Percentiles rank a stretch among this genome's conserved stretches.
Evolutionary conservation across 225 moss, liverwort and hornwort genomes (phyloP).

Genomic region (Pseudoscleropodium purum): DNA sequence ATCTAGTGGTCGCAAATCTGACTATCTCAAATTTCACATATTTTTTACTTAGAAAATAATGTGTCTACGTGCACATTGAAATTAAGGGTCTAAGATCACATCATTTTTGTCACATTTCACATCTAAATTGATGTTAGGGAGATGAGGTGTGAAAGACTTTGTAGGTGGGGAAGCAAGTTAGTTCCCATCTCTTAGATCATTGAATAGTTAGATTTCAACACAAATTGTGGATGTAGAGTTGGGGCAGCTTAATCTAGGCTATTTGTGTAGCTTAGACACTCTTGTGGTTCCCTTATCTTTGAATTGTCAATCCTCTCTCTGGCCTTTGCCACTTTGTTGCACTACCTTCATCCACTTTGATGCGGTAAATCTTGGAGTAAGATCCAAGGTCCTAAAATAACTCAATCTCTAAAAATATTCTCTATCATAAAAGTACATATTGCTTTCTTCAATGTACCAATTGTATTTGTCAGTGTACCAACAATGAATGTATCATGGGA

Average conservation of each 20-base stretch:
- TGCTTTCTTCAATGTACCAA: not conserved
- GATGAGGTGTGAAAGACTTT: accelerated
- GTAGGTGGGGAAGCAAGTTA: accelerated
- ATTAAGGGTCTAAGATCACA: not conserved
- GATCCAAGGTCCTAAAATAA: not conserved
- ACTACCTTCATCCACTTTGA: accelerated
- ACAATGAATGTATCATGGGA: not conserved
- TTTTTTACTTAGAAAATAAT: not conserved
- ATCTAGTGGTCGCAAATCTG: accelerated
- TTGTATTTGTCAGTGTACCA: not conserved
- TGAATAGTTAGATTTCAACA: not conserved
- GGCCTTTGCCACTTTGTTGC: accelerated
- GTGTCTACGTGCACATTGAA: accelerated
- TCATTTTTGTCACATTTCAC: not conserved
- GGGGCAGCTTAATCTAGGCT: not conserved
- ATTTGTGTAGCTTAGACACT: accelerated
- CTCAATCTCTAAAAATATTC: not conserved
- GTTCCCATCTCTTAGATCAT: not conserved
- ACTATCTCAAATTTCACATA: too few species aligned
- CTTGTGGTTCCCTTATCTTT: not conserved
- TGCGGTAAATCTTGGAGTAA: too few species aligned
- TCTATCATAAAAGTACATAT: not conserved
- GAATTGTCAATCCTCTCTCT: not conserved
- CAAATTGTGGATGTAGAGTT: accelerated
- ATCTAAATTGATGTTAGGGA: not conserved